phyloP scores from a whole-genome alignment of 345 rosid genomes.

The Draba incana region DNA sequence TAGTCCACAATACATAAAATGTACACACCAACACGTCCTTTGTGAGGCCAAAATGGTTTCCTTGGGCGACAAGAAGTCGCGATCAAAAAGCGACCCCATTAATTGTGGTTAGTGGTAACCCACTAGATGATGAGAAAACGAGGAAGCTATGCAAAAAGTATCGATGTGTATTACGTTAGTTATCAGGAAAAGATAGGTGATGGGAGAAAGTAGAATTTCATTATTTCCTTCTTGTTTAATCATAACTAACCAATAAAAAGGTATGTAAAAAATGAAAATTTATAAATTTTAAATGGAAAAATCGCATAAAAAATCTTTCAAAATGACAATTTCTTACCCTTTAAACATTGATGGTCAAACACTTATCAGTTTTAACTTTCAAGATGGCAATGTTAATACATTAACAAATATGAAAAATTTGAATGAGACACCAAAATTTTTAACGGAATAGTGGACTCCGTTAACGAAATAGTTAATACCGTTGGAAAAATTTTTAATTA shows the following conservation, averaged over 20 bases:
- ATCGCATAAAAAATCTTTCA: too few species aligned
- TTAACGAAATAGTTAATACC: too few species aligned
- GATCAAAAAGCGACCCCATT: neutral
- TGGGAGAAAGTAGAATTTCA: neutral
- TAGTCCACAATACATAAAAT: neutral
- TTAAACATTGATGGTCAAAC: too few species aligned
- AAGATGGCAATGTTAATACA: too few species aligned
- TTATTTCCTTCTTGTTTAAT: neutral
- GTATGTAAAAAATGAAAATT: neutral
- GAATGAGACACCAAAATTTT: too few species aligned
- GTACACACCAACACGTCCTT: constrained; percentile 6
- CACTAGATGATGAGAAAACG: constrained; percentile 22
- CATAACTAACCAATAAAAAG: constrained; percentile 7
- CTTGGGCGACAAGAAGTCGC: constrained; percentile 13
- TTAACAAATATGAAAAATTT: too few species aligned
- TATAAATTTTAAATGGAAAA: neutral
- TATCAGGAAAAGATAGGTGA: constrained; percentile 13
- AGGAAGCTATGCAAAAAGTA: constrained; percentile 16
- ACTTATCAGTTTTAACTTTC: too few species aligned
- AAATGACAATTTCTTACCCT: too few species aligned
- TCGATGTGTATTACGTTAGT: neutral
- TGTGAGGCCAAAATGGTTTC: constrained; percentile 18
- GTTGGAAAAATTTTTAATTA: too few species aligned
- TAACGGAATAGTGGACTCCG: too few species aligned
- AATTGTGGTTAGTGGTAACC: neutral